These are phyloP conservation scores for Trichoderma sp. DNA, from an alignment of 2,329 filamentous ascomycete genomes.

Conservation along the genomic window DNA sequence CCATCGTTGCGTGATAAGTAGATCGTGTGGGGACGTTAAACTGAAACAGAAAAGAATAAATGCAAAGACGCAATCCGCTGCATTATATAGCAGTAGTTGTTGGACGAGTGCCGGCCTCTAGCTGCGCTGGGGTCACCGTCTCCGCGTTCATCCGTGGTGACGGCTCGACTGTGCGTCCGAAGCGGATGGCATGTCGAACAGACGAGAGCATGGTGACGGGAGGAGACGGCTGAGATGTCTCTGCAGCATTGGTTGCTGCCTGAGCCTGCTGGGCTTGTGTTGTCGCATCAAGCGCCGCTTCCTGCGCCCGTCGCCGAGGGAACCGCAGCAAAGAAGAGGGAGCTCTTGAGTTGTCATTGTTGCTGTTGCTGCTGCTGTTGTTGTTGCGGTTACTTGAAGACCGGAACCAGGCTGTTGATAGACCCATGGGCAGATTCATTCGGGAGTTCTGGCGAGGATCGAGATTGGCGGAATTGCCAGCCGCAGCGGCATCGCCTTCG, in stretches of 20 bases:
- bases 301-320: background rate
- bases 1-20: conserved; percentile 27
- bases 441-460: conserved; percentile 43
- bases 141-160: conserved; percentile 22
- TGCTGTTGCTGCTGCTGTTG: background rate
- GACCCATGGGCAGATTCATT: conserved; percentile 47
- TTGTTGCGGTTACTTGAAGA: conserved; percentile 9
- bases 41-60: background rate
- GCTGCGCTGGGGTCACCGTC: conserved; percentile 44
- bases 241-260: background rate
- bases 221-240: background rate
- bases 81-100: conserved; percentile 17
- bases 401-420: conserved; percentile 42
- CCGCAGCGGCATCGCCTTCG: conserved; percentile 26
- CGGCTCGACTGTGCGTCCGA: conserved; percentile 31
- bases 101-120: conserved; percentile 44
- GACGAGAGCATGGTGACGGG: conserved; percentile 32
- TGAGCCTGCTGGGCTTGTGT: background rate
- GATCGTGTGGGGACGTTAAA: background rate
- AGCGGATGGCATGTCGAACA: conserved; percentile 34
- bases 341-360: conserved; percentile 4
- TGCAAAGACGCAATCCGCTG: background rate
- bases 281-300: background rate
- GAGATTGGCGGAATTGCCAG: conserved; percentile 27
- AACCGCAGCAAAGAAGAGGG: conserved; percentile 2